Evolutionary conservation across 352 stramenopile species (phyloP), one percentile per base, ranked within the genome.

Genomic region (Globisporangium viniferum): DNA sequence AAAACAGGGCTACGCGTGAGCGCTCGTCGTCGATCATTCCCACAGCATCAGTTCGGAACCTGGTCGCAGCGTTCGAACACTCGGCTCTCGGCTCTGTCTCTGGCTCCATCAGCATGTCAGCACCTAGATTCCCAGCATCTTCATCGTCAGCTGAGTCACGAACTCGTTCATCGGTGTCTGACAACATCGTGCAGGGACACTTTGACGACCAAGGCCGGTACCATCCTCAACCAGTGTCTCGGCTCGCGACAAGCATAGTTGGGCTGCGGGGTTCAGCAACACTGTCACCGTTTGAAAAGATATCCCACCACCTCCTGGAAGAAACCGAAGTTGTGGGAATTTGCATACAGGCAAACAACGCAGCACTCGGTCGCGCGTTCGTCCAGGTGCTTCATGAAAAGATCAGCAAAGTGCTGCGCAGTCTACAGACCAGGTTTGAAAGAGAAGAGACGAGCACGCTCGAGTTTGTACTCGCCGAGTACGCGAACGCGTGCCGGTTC

Each of bases 281-380:
- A 49, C 14, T 88, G 10, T 93, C 82, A 14, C 74, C 72, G 5
- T 91, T 90, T 60, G 83, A 91, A 22, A 92, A 89, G 59, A 71
- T 93, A 3, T 66, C 78, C 3, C 85, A 93, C 44, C 81, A 91
- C 65, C 75, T 93, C 57, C 75, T 93, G 0, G 84, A 93, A 76
- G 84, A 93, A 48, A 89, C 75, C 3, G 84, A 93, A 51, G 73
- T 90, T 20, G 69, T 92, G n/a, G 77, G 81, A 9, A 76, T 76
- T 9, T 90, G 76, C 57, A 75, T 93, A 18, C 79, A 93, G 62
- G 79, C 85, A 18, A 85, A 86, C 57, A 92, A 87, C 33, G 70
- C 82, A 8, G 75, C 85, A 1, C 48, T 92, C 14, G 80, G 75
- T 20, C 77, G 83, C 18, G 81, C 81, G 4, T 87, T 93, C 60